Conservation (phyloP, 208 protist genomes). For the Acanthamoeba healyi region DNA sequence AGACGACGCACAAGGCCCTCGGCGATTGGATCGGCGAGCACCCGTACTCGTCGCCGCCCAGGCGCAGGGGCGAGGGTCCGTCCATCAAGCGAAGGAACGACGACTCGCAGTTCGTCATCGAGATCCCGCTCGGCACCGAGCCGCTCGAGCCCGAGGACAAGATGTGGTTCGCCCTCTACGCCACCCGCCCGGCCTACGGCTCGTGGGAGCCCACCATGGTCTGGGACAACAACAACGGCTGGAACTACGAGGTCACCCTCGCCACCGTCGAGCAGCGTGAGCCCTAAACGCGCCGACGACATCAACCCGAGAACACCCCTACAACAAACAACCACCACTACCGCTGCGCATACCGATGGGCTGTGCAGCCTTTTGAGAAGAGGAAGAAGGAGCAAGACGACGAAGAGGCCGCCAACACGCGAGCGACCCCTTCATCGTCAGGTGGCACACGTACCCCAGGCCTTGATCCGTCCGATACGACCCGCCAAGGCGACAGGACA, state of each 20-base stretch:
- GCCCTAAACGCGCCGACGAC: not conserved
- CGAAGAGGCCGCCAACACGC: too few species aligned
- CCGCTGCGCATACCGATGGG: not conserved
- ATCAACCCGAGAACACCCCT: not conserved
- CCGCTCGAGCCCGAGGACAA: constrained; percentile 59
- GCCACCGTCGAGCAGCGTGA: constrained; percentile 3
- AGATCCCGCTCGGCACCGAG: constrained; percentile 40
- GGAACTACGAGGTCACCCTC: constrained; percentile 66
- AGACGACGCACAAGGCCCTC: constrained; percentile 63
- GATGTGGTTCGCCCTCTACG: constrained; percentile 64
- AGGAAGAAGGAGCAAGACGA: too few species aligned
- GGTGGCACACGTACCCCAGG: too few species aligned
- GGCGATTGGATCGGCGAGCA: constrained; percentile 55
- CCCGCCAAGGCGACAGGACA: too few species aligned
- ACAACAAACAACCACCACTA: not conserved
- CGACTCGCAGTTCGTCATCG: constrained; percentile 57
- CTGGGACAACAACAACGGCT: constrained; percentile 69
- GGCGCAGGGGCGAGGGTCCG: constrained; percentile 18
- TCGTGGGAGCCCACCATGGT: constrained; percentile 35
- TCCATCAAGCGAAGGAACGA: not conserved
- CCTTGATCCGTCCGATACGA: too few species aligned
- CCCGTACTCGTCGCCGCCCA: constrained; percentile 19
- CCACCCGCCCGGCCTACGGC: constrained; percentile 8
- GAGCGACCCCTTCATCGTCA: too few species aligned
- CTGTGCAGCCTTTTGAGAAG: too few species aligned